A percentile compares a stretch with the other conserved stretches of the same genome.
Conservation (phyloP, 2,329 filamentous ascomycete species). For the Akanthomyces dipterigenus region DNA sequence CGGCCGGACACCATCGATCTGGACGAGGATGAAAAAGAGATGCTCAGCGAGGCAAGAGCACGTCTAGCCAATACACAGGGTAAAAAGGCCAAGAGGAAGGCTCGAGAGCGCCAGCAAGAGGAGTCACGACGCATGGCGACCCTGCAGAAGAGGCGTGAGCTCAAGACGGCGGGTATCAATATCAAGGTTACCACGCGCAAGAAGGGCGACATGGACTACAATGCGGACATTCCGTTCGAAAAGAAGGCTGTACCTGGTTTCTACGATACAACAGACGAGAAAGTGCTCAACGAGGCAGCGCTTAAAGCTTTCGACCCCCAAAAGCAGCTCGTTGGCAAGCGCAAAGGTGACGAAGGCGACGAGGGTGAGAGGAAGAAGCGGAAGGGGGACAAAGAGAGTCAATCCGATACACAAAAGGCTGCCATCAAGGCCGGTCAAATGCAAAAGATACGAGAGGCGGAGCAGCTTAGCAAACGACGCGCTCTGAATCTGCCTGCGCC, state of each 20-base stretch:
- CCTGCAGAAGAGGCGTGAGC: constrained; percentile 88
- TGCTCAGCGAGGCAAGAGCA: constrained; percentile 94
- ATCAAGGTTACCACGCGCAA: constrained; percentile 90
- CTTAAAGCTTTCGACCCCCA: constrained; percentile 82
- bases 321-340: constrained; percentile 84
- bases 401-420: constrained; percentile 74
- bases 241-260: constrained; percentile 85
- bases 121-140: constrained; percentile 85
- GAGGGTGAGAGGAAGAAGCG: constrained; percentile 74
- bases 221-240: constrained; percentile 97
- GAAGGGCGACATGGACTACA: constrained; percentile 98
- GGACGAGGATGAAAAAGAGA: constrained; percentile 98
- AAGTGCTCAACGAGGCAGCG: constrained; percentile 72
- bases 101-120: constrained; percentile 88
- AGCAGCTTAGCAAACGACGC: constrained; percentile 90
- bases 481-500: constrained; percentile 77
- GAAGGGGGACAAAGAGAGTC: constrained; percentile 79
- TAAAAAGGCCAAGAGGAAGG: constrained; percentile 98
- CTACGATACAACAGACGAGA: constrained; percentile 85
- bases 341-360: constrained; percentile 89
- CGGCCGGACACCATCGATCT: constrained; percentile 95
- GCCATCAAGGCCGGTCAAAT: constrained; percentile 89
- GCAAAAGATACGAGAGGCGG: constrained; percentile 91
- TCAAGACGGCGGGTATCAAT: constrained; percentile 97
- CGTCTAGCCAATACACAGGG: constrained; percentile 96